These are phyloP conservation scores for Trebouxia sp. DNA, from an alignment of 139 green algal genomes.

Conservation along the genomic window DNA sequence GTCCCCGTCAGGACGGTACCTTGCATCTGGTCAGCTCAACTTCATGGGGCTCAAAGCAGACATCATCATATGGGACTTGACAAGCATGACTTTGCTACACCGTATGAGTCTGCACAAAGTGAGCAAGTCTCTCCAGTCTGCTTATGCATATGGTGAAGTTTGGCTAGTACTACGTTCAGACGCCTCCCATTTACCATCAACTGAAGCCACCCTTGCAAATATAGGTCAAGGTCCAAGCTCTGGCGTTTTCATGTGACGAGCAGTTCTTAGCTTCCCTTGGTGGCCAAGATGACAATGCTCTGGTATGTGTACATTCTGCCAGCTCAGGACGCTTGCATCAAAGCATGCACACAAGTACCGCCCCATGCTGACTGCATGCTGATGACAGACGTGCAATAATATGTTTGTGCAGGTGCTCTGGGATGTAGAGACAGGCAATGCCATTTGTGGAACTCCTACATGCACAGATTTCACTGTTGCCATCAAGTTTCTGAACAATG, in stretches of 20 bases:
- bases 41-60: conserved; percentile 87
- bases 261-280: conserved; percentile 75
- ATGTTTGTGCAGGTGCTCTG: conserved; percentile 71
- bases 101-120: conserved; percentile 84
- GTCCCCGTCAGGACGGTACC: conserved; percentile 66
- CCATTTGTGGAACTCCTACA: conserved; percentile 82
- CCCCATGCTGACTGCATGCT: background rate
- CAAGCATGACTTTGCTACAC: conserved; percentile 62
- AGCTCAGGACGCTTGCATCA: background rate
- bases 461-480: conserved; percentile 63
- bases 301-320: conserved; percentile 55
- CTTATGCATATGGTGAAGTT: too few species aligned
- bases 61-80: conserved; percentile 88
- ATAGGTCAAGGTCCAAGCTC: conserved; percentile 82
- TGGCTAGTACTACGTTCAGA: background rate
- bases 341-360: too few species aligned
- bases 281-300: conserved; percentile 81
- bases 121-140: too few species aligned
- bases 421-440: conserved; percentile 73
- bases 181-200: background rate
- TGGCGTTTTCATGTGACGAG: conserved; percentile 75
- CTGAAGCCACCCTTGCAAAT: background rate
- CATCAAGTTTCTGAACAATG: conserved; percentile 77
- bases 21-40: conserved; percentile 78
- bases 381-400: background rate